Evolutionary conservation across 2,329 filamentous ascomycete genomes (phyloP), one percentile per base, ranked within the genome.

Genomic region (Botrytis paeoniae): DNA sequence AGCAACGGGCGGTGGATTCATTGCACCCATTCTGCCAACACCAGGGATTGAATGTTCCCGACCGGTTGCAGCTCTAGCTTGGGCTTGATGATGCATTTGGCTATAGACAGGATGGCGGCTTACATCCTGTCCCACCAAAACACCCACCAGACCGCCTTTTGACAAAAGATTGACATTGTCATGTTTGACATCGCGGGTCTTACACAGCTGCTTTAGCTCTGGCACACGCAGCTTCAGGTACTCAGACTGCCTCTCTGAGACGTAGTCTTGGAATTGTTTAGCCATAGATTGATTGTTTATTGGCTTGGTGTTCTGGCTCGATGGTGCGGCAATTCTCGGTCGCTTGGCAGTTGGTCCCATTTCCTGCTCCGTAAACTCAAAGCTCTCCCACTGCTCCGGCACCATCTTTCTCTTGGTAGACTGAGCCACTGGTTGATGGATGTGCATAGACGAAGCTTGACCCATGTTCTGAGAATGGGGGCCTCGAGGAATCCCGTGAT

Each of bases 121-220:
- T 1, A 8, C 9, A 20, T 68, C 64, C 1, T 37, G 25, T 4
- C 37, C 45, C 5, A 68, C 41, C 25, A 68, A 16, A 14, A 48
- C 9, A 9, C n/a, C 25, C 0, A 68, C 25, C 2, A 68, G 29
- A 29, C 8, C 16, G 0, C 9, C 4, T 29, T 68, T 68, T 25
- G 0, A 8, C n/a, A 57, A 16, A 3, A 0, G 1, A 57, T 57
- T 57, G 1, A 9, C 0, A 29, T 14, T 35, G 25, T 2, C 4
- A n/a, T 54, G 48, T 16, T n/a, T 6, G 25, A 54, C 12, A 0
- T 7, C 12, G 10, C 41, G 25, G 41, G 16, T 6, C 2, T 8
- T 54, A 1, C 48, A 51, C 18, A 54, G 7, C 16, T 68, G 0
- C 35, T 2, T 54, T 20, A 68, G 22, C 3, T 68, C 9, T 41